Evolutionary conservation across 257 asterid species (phyloP).

Genomic region (Leonotis leonurus): DNA sequence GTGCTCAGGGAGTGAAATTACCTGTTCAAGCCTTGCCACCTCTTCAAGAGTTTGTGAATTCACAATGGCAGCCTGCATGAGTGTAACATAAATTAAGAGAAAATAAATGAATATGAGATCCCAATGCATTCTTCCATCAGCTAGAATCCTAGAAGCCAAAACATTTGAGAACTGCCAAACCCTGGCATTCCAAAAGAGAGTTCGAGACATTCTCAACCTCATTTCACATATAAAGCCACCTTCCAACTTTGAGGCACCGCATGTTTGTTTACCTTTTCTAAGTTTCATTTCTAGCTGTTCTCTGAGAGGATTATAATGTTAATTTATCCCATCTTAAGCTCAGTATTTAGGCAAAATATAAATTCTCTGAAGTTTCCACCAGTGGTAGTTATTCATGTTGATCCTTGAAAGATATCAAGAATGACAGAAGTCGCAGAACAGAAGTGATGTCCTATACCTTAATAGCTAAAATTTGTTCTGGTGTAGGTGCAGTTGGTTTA

Average conservation of each 20-base stretch:
- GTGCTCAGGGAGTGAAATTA: constrained; percentile 21
- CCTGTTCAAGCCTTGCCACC: constrained; percentile 99
- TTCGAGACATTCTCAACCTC: neutral
- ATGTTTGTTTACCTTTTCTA: neutral
- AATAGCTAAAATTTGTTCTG: constrained; percentile 90
- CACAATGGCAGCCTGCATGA: constrained; percentile 91
- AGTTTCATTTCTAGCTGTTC: neutral
- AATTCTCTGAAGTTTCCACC: neutral
- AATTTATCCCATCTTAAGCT: constrained; percentile 1
- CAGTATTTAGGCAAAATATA: neutral
- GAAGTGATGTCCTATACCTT: constrained; percentile 44
- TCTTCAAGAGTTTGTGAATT: constrained; percentile 97
- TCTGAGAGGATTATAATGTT: neutral
- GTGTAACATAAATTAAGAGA: constrained; percentile 3
- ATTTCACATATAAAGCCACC: neutral
- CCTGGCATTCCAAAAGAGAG: neutral
- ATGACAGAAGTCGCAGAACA: neutral
- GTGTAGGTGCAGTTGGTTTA: constrained; percentile 82
- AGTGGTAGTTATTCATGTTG: neutral
- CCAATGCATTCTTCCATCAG: neutral
- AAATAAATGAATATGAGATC: neutral
- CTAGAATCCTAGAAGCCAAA: neutral
- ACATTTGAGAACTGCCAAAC: neutral
- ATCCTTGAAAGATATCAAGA: neutral
- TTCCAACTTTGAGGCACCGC: neutral